These are phyloP conservation scores for Phyllosticta capitalensis DNA, from an alignment of 2,329 filamentous ascomycete genomes.

Conservation along the genomic window DNA sequence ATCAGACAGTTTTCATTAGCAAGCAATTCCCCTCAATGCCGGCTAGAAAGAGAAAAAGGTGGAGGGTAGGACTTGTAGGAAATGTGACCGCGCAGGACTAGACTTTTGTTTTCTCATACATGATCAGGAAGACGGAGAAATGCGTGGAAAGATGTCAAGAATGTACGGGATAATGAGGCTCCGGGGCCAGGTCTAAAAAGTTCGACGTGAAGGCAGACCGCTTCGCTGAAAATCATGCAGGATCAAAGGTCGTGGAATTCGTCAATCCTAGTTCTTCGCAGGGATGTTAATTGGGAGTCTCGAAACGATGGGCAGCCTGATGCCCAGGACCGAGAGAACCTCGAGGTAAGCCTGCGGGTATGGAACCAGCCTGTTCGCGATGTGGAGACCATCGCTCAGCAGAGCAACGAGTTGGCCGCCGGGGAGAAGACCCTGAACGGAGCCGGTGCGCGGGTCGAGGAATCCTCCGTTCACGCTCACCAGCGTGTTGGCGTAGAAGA, in stretches of 20 bases:
- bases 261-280: neutral
- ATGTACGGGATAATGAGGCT: neutral
- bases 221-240: neutral
- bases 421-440: slow-evolving; percentile 4
- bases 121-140: no score
- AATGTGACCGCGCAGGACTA: neutral
- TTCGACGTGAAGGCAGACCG: no score
- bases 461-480: slow-evolving; percentile 8
- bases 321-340: neutral
- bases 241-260: neutral
- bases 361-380: slow-evolving; percentile 7
- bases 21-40: neutral
- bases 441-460: slow-evolving; percentile 5
- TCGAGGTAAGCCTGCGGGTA: slow-evolving; percentile 2
- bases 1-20: neutral
- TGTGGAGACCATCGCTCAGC: slow-evolving; percentile 6
- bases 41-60: neutral
- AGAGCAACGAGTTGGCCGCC: slow-evolving; percentile 6
- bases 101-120: neutral
- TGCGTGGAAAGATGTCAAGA: neutral
- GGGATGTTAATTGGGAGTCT: slow-evolving; percentile 3
- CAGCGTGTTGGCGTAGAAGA: slow-evolving; percentile 9
- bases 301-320: slow-evolving; percentile 1
- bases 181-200: no score
- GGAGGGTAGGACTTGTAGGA: no score